Evolutionary conservation across 306 rosid genomes (phyloP).

Genomic region (Inga oerstediana): DNA sequence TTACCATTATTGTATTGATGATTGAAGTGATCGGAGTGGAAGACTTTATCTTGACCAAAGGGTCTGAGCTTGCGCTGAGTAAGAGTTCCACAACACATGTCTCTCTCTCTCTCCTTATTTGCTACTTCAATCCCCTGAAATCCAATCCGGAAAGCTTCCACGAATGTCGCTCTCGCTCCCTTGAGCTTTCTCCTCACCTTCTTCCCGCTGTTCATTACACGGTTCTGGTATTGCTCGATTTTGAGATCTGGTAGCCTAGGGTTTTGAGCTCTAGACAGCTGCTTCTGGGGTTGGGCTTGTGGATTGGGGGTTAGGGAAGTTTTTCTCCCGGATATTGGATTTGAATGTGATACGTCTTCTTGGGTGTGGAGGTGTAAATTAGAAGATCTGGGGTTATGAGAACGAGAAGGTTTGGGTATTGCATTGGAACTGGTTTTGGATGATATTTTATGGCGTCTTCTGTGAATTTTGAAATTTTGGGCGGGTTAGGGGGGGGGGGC

Average conservation of each 20-base stretch:
- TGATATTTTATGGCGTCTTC: slow-evolving; percentile 37
- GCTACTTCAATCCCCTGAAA: slow-evolving; percentile 26
- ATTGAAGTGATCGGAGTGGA: not conserved
- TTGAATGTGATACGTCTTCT: slow-evolving; percentile 31
- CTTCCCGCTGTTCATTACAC: not conserved
- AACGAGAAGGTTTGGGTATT: slow-evolving; percentile 48
- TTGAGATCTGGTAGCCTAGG: slow-evolving; percentile 59
- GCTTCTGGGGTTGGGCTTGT: slow-evolving; percentile 21
- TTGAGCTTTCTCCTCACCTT: slow-evolving; percentile 24
- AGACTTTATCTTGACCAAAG: not conserved
- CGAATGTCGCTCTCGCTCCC: slow-evolving; percentile 35
- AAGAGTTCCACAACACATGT: not conserved
- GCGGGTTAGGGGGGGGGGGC: slow-evolving; percentile 43
- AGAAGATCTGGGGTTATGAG: slow-evolving; percentile 62
- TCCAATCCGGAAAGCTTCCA: slow-evolving; percentile 3
- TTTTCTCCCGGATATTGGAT: slow-evolving; percentile 15
- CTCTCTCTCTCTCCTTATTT: slow-evolving; percentile 22
- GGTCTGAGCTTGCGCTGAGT: not conserved
- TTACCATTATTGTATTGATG: not conserved
- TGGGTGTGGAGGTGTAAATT: slow-evolving; percentile 18
- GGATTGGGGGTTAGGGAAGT: slow-evolving; percentile 24
- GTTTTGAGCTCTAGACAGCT: slow-evolving; percentile 36
- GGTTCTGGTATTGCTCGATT: slow-evolving; percentile 14
- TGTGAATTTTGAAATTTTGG: slow-evolving; percentile 35
- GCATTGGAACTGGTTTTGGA: slow-evolving; percentile 69